Conservation (phyloP, 108 stramenopile species). For the Cyclostephanos tholiformis region DNA sequence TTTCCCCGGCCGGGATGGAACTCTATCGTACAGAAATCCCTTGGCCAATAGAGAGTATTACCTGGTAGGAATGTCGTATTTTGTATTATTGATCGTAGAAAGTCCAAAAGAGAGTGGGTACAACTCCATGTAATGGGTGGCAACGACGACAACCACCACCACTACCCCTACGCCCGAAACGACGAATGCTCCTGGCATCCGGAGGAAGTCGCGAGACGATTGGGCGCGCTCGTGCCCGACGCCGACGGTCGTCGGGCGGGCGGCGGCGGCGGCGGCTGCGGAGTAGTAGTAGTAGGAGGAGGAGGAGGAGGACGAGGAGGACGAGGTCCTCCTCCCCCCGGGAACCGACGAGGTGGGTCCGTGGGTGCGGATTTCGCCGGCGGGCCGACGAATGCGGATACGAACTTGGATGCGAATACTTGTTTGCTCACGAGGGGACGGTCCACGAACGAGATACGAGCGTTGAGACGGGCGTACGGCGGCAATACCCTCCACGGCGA, state of each 20-base stretch:
- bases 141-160: background rate
- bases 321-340: too few species aligned
- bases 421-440: constrained; percentile 74
- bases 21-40: too few species aligned
- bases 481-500: constrained; percentile 62
- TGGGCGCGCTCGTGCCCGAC: constrained; percentile 47
- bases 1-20: too few species aligned
- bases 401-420: background rate
- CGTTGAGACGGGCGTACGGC: constrained; percentile 58
- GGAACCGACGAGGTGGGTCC: too few species aligned
- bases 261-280: background rate
- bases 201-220: constrained; percentile 72
- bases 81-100: too few species aligned
- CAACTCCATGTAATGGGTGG: too few species aligned
- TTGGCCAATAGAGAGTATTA: too few species aligned
- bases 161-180: constrained; percentile 73
- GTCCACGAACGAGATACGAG: constrained; percentile 46
- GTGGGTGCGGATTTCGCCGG: too few species aligned
- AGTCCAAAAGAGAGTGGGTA: too few species aligned
- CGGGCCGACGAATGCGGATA: constrained; percentile 26
- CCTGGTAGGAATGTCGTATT: too few species aligned
- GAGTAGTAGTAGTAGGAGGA: background rate
- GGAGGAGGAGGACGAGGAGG: too few species aligned
- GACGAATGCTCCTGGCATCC: constrained; percentile 89
- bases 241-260: background rate